phyloP scores from a whole-genome alignment of 352 stramenopile species.

The Hyaloperonospora brassicae region DNA sequence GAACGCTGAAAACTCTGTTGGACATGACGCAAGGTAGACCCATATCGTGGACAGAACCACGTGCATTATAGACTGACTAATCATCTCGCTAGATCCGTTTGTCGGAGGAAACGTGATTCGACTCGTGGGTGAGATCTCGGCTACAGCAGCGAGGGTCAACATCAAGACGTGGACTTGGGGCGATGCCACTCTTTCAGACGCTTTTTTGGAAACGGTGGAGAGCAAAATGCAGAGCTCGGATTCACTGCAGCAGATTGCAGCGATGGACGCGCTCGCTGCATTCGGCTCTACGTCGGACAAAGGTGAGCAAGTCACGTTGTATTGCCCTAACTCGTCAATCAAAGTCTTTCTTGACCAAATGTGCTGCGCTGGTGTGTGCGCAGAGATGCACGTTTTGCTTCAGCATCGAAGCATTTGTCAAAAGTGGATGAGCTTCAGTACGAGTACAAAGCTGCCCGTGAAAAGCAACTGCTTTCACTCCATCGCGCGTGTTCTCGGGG shows the following conservation, averaged over 20 bases:
- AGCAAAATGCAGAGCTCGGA: slow-evolving; percentile 57
- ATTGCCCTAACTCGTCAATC: background rate
- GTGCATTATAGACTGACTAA: slow-evolving; percentile 4
- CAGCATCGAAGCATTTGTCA: slow-evolving; percentile 61
- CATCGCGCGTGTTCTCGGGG: slow-evolving; percentile 46
- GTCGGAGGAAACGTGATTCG: slow-evolving; percentile 67
- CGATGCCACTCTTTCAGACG: slow-evolving; percentile 63
- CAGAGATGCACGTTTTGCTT: slow-evolving; percentile 67
- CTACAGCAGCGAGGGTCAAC: slow-evolving; percentile 50
- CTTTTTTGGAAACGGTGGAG: slow-evolving; percentile 69
- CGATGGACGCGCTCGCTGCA: slow-evolving; percentile 73
- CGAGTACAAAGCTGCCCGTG: slow-evolving; percentile 56
- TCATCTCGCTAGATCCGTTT: slow-evolving; percentile 49
- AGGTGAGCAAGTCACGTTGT: slow-evolving; percentile 28
- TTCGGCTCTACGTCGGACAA: slow-evolving; percentile 76
- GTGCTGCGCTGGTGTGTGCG: background rate
- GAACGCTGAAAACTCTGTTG: slow-evolving; percentile 54
- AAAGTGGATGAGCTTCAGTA: slow-evolving; percentile 45
- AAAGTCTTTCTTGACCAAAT: background rate
- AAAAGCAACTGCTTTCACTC: slow-evolving; percentile 74
- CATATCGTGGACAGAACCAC: background rate
- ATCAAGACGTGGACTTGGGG: slow-evolving; percentile 73
- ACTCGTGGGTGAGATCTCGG: slow-evolving; percentile 72
- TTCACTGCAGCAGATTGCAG: slow-evolving; percentile 67
- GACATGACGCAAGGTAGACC: slow-evolving; percentile 53